phyloP scores from a whole-genome alignment of 768 basidiomycete species.

The Tulasnella sp. region DNA sequence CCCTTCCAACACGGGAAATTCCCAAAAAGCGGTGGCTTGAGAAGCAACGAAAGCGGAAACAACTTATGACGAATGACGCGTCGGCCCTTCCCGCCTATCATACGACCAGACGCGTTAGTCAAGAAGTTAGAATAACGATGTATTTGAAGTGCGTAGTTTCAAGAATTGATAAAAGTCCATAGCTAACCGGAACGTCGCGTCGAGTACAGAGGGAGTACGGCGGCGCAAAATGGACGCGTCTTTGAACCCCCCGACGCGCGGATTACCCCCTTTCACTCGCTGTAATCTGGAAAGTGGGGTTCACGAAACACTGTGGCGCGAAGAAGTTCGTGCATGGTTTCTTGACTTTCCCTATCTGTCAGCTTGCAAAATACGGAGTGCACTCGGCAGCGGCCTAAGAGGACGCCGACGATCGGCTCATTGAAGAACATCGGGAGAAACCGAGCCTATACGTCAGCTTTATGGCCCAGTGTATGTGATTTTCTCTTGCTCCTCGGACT shows the following conservation, averaged over 20 bases:
- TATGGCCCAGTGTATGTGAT: not conserved
- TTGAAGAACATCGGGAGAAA: not conserved
- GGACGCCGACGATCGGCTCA: not conserved
- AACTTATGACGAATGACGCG: not conserved
- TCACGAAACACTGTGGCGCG: not conserved
- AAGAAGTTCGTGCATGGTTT: not conserved
- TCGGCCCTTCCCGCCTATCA: not conserved
- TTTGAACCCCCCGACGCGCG: not conserved
- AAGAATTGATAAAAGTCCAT: too few relatives aligned
- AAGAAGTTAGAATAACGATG: too few relatives aligned
- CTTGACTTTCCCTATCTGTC: not conserved
- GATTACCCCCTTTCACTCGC: not conserved
- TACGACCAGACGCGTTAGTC: not conserved
- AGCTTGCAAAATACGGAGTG: not conserved
- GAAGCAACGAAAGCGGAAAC: not conserved
- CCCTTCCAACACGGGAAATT: not conserved
- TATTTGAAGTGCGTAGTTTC: too few relatives aligned
- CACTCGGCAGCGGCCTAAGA: not conserved
- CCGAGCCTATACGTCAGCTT: not conserved
- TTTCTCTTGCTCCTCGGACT: not conserved
- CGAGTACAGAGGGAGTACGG: too few relatives aligned
- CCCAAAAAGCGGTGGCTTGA: not conserved
- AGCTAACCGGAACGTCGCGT: too few relatives aligned
- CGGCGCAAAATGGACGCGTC: not conserved
- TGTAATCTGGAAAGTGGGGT: not conserved